phyloP scores from a whole-genome alignment of 768 basidiomycete genomes.

The Naganishia kalamii region DNA sequence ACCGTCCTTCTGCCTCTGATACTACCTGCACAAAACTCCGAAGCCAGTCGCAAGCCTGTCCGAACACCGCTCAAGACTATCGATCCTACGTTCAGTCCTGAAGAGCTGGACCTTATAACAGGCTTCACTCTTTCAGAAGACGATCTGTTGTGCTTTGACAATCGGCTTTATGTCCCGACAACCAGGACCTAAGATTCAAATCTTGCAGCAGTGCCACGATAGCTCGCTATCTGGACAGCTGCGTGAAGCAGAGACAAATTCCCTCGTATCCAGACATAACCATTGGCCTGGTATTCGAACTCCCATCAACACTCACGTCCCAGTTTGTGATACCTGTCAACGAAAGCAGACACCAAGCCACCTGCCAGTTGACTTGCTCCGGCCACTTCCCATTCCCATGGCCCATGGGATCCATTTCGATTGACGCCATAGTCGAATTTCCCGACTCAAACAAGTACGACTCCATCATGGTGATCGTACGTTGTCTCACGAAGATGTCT shows the following conservation, averaged over 20 bases:
- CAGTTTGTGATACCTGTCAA: no score
- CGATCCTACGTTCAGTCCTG: neutral
- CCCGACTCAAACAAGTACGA: neutral
- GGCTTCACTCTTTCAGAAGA: neutral
- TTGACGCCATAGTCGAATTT: neutral
- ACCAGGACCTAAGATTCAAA: no score
- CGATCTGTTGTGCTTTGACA: neutral
- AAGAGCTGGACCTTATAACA: neutral
- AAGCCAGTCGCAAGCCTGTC: neutral
- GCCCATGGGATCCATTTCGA: neutral
- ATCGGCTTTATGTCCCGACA: neutral
- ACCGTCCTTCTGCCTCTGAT: neutral
- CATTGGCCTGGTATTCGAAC: neutral
- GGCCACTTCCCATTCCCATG: neutral
- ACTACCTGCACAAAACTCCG: neutral
- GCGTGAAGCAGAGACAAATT: no score
- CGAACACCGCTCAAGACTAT: neutral
- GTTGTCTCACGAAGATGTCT: no score
- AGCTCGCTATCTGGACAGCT: no score
- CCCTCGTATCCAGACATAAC: no score
- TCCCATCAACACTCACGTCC: no score
- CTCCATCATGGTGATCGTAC: no score
- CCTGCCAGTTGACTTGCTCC: no score
- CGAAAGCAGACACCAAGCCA: no score
- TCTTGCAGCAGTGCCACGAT: no score